phyloP scores from a whole-genome alignment of 805 yeast genomes.

The Sugiyamaella mastotermitis region DNA sequence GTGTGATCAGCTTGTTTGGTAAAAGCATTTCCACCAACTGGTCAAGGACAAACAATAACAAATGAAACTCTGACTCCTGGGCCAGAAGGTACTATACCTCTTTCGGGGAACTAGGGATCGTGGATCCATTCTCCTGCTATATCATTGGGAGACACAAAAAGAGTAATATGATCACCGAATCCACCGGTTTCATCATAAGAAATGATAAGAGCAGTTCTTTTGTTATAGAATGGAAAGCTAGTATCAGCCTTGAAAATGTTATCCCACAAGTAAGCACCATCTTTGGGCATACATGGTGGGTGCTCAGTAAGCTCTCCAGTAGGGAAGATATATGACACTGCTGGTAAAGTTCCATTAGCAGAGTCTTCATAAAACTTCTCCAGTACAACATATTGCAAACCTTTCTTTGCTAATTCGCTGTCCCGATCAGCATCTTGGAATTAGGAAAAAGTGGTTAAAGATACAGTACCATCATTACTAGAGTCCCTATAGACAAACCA shows the following conservation, averaged over 20 bases:
- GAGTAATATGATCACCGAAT: constrained; percentile 24
- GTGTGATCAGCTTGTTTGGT: no score
- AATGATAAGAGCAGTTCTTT: constrained; percentile 21
- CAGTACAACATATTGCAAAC: no score
- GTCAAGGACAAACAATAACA: no score
- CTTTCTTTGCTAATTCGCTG: no score
- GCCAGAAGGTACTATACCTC: constrained; percentile 19
- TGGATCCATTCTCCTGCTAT: constrained; percentile 22
- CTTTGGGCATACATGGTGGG: constrained; percentile 20
- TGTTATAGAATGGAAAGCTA: constrained; percentile 17
- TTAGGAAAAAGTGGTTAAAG: no score
- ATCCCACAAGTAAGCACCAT: constrained; percentile 22
- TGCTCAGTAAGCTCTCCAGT: constrained; percentile 23
- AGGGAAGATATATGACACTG: constrained; percentile 22
- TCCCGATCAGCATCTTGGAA: no score
- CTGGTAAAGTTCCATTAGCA: constrained; percentile 22
- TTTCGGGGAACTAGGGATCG: constrained; percentile 16
- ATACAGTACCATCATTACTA: no score
- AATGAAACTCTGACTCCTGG: constrained; percentile 24
- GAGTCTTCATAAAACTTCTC: constrained; percentile 19
- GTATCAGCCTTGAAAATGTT: constrained; percentile 19
- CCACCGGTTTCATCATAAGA: constrained; percentile 27
- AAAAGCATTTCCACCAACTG: no score
- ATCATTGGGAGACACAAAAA: constrained; percentile 23
- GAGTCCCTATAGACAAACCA: no score